phyloP scores from a whole-genome alignment of 768 basidiomycete species.

The Boletus rubescentipes region DNA sequence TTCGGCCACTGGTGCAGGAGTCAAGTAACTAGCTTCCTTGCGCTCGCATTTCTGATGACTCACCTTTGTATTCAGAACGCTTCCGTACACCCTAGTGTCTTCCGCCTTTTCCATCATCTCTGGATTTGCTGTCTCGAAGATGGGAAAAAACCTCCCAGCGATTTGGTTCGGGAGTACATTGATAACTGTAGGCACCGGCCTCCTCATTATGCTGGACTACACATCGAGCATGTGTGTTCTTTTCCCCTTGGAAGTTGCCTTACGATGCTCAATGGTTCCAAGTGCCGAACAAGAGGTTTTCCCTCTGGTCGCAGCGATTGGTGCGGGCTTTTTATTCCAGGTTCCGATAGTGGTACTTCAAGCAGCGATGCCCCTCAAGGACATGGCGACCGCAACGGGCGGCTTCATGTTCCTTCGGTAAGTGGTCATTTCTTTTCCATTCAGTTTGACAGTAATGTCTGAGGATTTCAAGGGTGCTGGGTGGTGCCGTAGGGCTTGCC shows the following conservation, averaged over 20 bases:
- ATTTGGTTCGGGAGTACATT: constrained; percentile 63
- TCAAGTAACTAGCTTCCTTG: constrained; percentile 54
- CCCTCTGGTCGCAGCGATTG: constrained; percentile 61
- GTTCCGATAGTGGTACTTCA: constrained; percentile 70
- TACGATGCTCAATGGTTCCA: constrained; percentile 4
- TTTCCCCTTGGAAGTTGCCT: not conserved
- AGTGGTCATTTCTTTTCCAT: not conserved
- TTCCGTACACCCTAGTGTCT: constrained; percentile 65
- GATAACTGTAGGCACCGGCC: constrained; percentile 62
- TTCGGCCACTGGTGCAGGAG: constrained; percentile 66
- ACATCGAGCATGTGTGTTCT: constrained; percentile 46
- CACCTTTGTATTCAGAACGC: constrained; percentile 47
- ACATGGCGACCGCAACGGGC: constrained; percentile 81
- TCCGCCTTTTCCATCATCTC: constrained; percentile 51
- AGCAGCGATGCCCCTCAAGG: constrained; percentile 80
- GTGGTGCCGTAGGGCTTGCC: constrained; percentile 71
- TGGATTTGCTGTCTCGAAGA: constrained; percentile 60
- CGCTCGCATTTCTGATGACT: not conserved
- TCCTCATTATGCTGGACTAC: constrained; percentile 68
- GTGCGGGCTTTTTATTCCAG: constrained; percentile 65
- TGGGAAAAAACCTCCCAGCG: constrained; percentile 55
- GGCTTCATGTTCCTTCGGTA: constrained; percentile 71
- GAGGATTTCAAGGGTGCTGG: constrained; percentile 49
- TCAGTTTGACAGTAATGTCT: not conserved
- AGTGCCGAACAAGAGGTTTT: constrained; percentile 63